These are phyloP conservation scores for Yamadazyma insecticola DNA, from an alignment of 805 yeast species.

Conservation along the genomic window DNA sequence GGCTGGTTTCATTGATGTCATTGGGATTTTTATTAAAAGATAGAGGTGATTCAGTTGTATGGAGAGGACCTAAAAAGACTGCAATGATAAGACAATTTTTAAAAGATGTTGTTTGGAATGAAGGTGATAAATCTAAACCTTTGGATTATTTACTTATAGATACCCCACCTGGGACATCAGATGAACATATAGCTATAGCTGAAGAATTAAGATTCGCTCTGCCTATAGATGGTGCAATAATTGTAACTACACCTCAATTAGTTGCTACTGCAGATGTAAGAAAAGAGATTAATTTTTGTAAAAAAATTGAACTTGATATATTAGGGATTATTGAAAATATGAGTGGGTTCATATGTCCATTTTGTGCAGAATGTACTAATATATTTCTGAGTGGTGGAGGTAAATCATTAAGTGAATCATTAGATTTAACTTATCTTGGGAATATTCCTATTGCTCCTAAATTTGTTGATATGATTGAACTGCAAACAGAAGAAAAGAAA, in stretches of 20 bases:
- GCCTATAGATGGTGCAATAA: slow-evolving; percentile 82
- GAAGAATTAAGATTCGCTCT: slow-evolving; percentile 71
- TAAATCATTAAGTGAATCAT: slow-evolving; percentile 54
- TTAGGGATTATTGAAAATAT: slow-evolving; percentile 91
- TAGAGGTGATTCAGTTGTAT: slow-evolving; percentile 86
- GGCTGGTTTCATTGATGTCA: slow-evolving; percentile 65
- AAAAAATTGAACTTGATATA: slow-evolving; percentile 72
- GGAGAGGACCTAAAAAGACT: slow-evolving; percentile 98
- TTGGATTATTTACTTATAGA: slow-evolving; percentile 81
- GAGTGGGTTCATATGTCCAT: slow-evolving; percentile 96
- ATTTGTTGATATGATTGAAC: slow-evolving; percentile 85
- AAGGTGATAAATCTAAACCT: slow-evolving; percentile 56
- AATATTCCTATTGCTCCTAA: slow-evolving; percentile 90
- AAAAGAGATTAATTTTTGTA: slow-evolving; percentile 89
- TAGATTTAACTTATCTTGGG: slow-evolving; percentile 69
- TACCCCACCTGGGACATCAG: slow-evolving; percentile 99
- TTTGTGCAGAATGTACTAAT: slow-evolving; percentile 87
- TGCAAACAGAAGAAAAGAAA: slow-evolving; percentile 34
- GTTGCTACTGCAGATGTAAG: slow-evolving; percentile 92
- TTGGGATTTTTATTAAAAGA: slow-evolving; percentile 81
- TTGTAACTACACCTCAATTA: slow-evolving; percentile 94
- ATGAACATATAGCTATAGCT: slow-evolving; percentile 95
- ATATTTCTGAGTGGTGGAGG: slow-evolving; percentile 97
- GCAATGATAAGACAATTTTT: slow-evolving; percentile 96
- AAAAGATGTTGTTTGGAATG: slow-evolving; percentile 88